These are phyloP conservation scores for Trichophyton benhamiae DNA, from an alignment of 2,329 filamentous ascomycete species.

Conservation along the genomic window DNA sequence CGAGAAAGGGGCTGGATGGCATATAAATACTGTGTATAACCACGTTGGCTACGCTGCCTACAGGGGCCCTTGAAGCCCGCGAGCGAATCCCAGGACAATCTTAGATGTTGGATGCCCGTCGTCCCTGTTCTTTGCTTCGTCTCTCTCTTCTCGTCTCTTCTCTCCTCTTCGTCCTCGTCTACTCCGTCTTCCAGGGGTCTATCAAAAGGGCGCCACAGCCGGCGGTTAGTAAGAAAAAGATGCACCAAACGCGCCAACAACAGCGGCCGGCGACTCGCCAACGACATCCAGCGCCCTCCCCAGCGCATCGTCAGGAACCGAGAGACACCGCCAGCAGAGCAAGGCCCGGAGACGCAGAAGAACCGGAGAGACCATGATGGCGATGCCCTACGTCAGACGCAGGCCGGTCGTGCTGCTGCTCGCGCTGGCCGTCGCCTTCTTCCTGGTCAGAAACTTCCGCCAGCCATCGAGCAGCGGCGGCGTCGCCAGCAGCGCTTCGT, in stretches of 20 bases:
- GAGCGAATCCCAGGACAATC: not conserved
- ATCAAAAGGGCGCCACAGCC: no score
- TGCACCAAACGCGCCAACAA: not conserved
- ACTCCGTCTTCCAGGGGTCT: no score
- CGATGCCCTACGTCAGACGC: slow-evolving; percentile 3
- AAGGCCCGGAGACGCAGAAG: not conserved
- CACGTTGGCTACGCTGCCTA: no score
- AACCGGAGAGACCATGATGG: not conserved
- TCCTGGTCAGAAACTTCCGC: not conserved
- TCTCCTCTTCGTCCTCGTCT: not conserved
- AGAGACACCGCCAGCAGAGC: not conserved
- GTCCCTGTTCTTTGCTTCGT: no score
- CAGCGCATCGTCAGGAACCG: not conserved
- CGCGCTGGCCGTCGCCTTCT: not conserved
- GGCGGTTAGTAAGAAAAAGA: not conserved
- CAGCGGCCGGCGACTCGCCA: not conserved
- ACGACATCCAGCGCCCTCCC: not conserved
- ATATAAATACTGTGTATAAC: no score
- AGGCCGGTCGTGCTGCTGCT: not conserved
- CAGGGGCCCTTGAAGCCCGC: no score
- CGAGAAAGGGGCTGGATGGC: no score
- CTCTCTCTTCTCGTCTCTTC: not conserved
- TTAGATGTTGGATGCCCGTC: not conserved
- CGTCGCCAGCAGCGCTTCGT: no score
- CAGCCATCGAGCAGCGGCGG: no score